Evolutionary conservation across 129 eudicot genomes (phyloP).

Genomic region (Tagetes patula): DNA sequence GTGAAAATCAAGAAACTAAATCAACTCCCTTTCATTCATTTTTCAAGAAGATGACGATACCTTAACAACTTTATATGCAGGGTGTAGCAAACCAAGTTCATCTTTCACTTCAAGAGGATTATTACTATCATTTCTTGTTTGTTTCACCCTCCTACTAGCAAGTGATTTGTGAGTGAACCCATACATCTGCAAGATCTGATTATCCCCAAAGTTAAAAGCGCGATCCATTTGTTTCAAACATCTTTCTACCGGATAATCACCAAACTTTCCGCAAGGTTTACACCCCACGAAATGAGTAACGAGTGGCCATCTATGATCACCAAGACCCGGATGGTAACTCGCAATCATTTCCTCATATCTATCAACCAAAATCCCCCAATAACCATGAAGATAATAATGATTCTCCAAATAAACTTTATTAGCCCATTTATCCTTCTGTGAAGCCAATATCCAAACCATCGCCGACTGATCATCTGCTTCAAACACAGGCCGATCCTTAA

Average conservation of each 20-base stretch:
- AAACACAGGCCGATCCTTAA: conserved; percentile 78
- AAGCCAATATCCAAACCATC: conserved; percentile 74
- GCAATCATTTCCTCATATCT: conserved; percentile 77
- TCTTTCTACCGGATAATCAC: conserved; percentile 90
- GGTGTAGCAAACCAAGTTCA: conserved; percentile 77
- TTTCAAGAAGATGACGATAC: conserved; percentile 57
- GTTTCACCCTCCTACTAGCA: conserved; percentile 67
- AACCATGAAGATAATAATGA: conserved; percentile 78
- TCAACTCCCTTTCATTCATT: conserved; percentile 11
- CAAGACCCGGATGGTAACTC: conserved; percentile 73
- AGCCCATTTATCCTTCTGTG: conserved; percentile 78
- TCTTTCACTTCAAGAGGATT: conserved; percentile 76
- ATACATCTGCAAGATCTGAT: conserved; percentile 91
- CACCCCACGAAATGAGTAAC: conserved; percentile 98
- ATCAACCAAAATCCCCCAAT: conserved; percentile 94
- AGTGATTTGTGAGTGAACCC: conserved; percentile 80
- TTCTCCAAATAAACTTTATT: conserved; percentile 78
- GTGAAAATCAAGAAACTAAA: conserved; percentile 29
- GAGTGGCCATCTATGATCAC: conserved; percentile 94
- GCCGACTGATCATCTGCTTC: conserved; percentile 99
- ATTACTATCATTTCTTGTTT: conserved; percentile 59
- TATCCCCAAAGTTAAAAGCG: conserved; percentile 80
- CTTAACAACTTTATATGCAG: conserved; percentile 67
- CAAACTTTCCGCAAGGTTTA: conserved; percentile 87
- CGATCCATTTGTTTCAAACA: conserved; percentile 96